Percentiles rank a stretch among this genome's conserved stretches.
Conservation (phyloP, 306 rosid genomes). For the Citrullus amarus region DNA sequence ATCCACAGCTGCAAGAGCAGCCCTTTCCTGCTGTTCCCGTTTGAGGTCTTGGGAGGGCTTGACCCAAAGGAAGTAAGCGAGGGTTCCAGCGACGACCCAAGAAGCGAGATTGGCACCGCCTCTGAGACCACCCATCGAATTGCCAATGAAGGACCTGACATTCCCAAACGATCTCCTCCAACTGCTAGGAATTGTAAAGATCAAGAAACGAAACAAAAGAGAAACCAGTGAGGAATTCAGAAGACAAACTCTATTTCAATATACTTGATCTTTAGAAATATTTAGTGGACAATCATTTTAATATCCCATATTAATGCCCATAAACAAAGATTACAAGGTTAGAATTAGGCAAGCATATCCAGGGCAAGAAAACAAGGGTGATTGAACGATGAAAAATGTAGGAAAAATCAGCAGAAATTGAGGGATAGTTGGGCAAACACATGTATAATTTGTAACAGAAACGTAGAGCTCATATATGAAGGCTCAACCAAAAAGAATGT, state of each 20-base stretch:
- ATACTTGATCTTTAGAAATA: neutral
- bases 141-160: conserved; percentile 56
- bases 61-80: conserved; percentile 90
- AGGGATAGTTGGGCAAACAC: neutral
- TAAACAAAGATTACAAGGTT: neutral
- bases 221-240: neutral
- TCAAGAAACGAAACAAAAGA: neutral
- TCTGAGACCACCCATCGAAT: conserved; percentile 73
- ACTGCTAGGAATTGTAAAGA: conserved; percentile 32
- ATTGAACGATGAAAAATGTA: neutral
- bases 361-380: neutral
- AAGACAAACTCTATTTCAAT: neutral
- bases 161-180: conserved; percentile 76
- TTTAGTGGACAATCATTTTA: neutral
- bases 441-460: neutral
- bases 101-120: conserved; percentile 78
- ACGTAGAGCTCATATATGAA: neutral
- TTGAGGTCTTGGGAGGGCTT: conserved; percentile 83
- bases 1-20: conserved; percentile 59
- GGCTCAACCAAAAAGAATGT: neutral
- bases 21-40: conserved; percentile 65
- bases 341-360: neutral
- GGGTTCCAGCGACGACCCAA: conserved; percentile 89
- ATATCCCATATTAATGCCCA: neutral
- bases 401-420: neutral